Percentiles rank a stretch among this genome's conserved stretches.
Conservation (phyloP, 2,329 filamentous ascomycete species). For the Arthroderma sp. region DNA sequence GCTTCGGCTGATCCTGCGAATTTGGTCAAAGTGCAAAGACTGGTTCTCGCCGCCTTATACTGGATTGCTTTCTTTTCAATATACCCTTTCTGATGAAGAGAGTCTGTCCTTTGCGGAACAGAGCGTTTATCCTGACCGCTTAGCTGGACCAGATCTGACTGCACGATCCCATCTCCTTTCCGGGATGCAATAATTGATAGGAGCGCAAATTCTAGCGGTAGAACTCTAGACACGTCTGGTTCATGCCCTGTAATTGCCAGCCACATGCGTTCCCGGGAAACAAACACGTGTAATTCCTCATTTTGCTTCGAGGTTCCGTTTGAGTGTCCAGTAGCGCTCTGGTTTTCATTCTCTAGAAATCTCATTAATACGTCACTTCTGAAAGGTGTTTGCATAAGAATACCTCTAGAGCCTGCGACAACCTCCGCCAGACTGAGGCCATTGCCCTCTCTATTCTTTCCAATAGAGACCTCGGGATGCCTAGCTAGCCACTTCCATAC, state of each 20-base stretch:
- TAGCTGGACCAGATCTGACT: constrained; percentile 41
- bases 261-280: constrained; percentile 46
- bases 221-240: constrained; percentile 41
- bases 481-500: constrained; percentile 46
- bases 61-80: constrained; percentile 44
- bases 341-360: constrained; percentile 1
- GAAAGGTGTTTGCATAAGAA: no score
- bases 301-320: neutral
- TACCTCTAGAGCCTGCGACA: constrained; percentile 12
- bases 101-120: constrained; percentile 47
- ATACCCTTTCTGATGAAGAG: constrained; percentile 45
- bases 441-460: constrained; percentile 28
- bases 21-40: constrained; percentile 41
- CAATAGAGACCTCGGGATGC: constrained; percentile 44
- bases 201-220: constrained; percentile 42
- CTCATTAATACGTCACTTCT: no score
- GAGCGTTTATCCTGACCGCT: constrained; percentile 54
- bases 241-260: constrained; percentile 47
- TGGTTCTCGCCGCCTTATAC: constrained; percentile 39
- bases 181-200: constrained; percentile 46
- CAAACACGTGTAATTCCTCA: constrained; percentile 30
- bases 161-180: constrained; percentile 42
- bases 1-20: constrained; percentile 22
- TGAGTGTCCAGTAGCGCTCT: constrained; percentile 1
- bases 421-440: constrained; percentile 28